Percentiles rank a stretch among this genome's conserved stretches.
These are phyloP conservation scores for Vitis hybrid DNA, from an alignment of 177 flowering plant species.

Conservation along the genomic window DNA sequence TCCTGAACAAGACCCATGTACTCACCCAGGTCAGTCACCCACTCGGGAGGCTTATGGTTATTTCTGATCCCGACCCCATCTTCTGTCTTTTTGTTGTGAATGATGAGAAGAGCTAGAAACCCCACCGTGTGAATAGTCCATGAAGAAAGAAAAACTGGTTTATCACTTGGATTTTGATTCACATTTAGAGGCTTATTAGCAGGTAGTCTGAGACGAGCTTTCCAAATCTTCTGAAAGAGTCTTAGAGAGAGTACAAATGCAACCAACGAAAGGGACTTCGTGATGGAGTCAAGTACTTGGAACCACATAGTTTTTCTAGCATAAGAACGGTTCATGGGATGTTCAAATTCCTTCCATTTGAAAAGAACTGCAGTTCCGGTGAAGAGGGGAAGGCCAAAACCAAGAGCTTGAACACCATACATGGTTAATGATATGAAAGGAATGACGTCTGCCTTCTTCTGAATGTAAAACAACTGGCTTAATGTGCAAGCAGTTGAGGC, in stretches of 20 bases:
- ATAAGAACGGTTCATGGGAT: conserved; percentile 38
- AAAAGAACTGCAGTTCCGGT: conserved; percentile 79
- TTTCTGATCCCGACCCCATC: conserved; percentile 17
- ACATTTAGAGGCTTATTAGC: conserved; percentile 58
- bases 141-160: conserved; percentile 41
- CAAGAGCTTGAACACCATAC: conserved; percentile 86
- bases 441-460: conserved; percentile 44
- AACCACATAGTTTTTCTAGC: conserved; percentile 48
- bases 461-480: conserved; percentile 62
- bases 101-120: conserved; percentile 41
- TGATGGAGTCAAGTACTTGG: conserved; percentile 47
- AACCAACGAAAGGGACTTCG: conserved; percentile 66
- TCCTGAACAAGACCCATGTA: conserved; percentile 85
- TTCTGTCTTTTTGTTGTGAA: conserved; percentile 37
- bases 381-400: conserved; percentile 72
- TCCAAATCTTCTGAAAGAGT: conserved; percentile 80
- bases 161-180: conserved; percentile 70
- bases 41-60: conserved; percentile 28
- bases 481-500: conserved; percentile 55
- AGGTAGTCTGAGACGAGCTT: conserved; percentile 63
- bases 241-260: conserved; percentile 66
- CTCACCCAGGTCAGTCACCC: conserved; percentile 75
- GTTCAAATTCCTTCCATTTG: conserved; percentile 33
- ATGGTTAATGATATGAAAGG: conserved; percentile 79
- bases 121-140: conserved; percentile 57